Evolutionary conservation across 306 rosid genomes (phyloP), one percentile per base, ranked within the genome.

Genomic region (Gillenia trifoliata): DNA sequence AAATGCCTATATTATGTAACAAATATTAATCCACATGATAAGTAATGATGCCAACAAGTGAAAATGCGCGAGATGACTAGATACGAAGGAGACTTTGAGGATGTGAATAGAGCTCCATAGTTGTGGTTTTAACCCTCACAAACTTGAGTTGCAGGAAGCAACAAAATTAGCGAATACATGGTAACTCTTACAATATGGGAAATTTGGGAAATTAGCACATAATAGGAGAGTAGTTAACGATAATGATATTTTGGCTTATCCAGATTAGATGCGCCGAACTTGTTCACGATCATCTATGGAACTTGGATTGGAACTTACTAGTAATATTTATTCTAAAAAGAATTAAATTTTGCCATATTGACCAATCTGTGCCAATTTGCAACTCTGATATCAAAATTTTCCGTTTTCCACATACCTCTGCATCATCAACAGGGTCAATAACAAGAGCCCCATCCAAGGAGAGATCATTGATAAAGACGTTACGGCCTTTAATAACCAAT

Each of bases 391-490:
- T 26, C 68, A 65, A 15, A 16, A 50, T 41, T 66, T 38, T 9
- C 29, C 22, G 11, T 70, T 70, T 69, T 73, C 19, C 25, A 43
- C 90, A 61, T 87, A 92, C 97, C 97, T 90, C 87, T 17, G 91
- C 87, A 56, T 81, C 83, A 43, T 94, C 89, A 73, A 75, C 78
- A 11, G 91, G 85, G 28, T 92, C 86, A 71, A 92, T 38, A 75
- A 90, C 71, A 60, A 94, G 89, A 75, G 98, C 85, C 76, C 97
- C 99, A 71, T 92, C 99, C 83, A 94, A 76, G 73, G 91, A 85
- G 55, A 94, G 82, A 85, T 87, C 83, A 70, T 94, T 83, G 52
- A 94, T 70, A 68, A 79, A 77, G 65, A 90, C 63, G 19, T 86
- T 81, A 38, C 72, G 76, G 70, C 99, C 97, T 73, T 89, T 90